Conservation (phyloP, 768 basidiomycete species). For the Agaricus sinodeliciosus region DNA sequence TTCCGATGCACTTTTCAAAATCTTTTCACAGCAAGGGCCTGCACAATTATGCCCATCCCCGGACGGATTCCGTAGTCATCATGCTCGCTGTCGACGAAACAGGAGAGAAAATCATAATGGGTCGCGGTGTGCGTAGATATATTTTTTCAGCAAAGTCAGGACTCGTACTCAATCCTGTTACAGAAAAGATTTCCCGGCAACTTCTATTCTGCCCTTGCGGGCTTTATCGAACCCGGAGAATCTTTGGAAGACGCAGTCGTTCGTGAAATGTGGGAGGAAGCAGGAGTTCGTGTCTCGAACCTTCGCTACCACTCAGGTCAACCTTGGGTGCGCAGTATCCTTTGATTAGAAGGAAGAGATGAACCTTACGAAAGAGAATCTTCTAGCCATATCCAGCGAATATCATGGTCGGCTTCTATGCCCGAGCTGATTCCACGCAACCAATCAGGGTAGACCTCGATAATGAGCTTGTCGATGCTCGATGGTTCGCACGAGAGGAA, state of each 20-base stretch:
- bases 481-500: slow-evolving; percentile 80
- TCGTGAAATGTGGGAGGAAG: slow-evolving; percentile 95
- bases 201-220: slow-evolving; percentile 88
- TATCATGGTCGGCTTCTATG: slow-evolving; percentile 89
- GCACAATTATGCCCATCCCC: slow-evolving; percentile 80
- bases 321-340: slow-evolving; percentile 59
- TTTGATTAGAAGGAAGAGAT: not conserved
- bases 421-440: slow-evolving; percentile 64
- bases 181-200: slow-evolving; percentile 61
- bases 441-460: slow-evolving; percentile 83
- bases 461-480: slow-evolving; percentile 92
- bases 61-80: slow-evolving; percentile 88
- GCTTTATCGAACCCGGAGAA: slow-evolving; percentile 93
- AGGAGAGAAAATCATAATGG: slow-evolving; percentile 80
- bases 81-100: slow-evolving; percentile 79
- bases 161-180: slow-evolving; percentile 1
- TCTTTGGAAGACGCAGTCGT: slow-evolving; percentile 90
- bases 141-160: not conserved
- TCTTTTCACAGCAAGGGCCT: slow-evolving; percentile 59
- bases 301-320: slow-evolving; percentile 82
- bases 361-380: not conserved
- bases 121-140: slow-evolving; percentile 59
- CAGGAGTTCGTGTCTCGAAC: slow-evolving; percentile 81
- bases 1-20: slow-evolving; percentile 1
- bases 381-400: slow-evolving; percentile 82